Base-by-base conservation (phyloP, 768 basidiomycete genomes). In the Lyophyllum shimeji region DNA sequence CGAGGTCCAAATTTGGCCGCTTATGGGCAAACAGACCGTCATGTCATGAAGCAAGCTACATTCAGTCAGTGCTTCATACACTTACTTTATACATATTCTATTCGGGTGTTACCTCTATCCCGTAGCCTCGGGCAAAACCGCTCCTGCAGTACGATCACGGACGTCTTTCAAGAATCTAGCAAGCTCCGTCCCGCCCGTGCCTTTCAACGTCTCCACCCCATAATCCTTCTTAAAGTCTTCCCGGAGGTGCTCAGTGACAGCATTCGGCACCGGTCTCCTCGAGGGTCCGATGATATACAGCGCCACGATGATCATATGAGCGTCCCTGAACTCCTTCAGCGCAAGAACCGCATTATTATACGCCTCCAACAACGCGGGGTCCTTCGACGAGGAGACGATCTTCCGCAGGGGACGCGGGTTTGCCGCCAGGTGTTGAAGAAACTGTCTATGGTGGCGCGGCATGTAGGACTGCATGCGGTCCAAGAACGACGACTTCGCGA, bases 151-250 rank as follows among this genome's bases (percentile, higher is more conserved):
- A 33, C 84, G 80, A 63, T 87, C 84, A 65, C 91, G 78, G 9
- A 88, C 84, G 23, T 81, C 82, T 68, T 87, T 93, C 62, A 95
- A 68, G 65, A 94, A 95, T 45, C 79, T 83, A 18, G 87, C 83
- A 47, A 95, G 66, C 42, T 87, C 82, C 0, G 91, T 93, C 1
- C 93, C 93, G 1, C 93, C 93, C 0, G 93, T 94, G 0, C 93
- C 93, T 59, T 81, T 85, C 57, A 86, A 50, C 2, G 70, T 63
- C 2, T 57, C 66, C 24, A 60, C 55, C 56, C 54, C 60, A n/a
- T 55, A 53, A 20, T 39, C 55, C 53, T 60, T 55, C 11, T 31
- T 46, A 47, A 56, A 40, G 48, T 52, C 56, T 42, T 11, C 53
- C 50, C 53, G 56, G n/a, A 53, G 58, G 21, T 55, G 57, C 25